phyloP scores from a whole-genome alignment of 164 flowering plant species.

The Vitis riparia region DNA sequence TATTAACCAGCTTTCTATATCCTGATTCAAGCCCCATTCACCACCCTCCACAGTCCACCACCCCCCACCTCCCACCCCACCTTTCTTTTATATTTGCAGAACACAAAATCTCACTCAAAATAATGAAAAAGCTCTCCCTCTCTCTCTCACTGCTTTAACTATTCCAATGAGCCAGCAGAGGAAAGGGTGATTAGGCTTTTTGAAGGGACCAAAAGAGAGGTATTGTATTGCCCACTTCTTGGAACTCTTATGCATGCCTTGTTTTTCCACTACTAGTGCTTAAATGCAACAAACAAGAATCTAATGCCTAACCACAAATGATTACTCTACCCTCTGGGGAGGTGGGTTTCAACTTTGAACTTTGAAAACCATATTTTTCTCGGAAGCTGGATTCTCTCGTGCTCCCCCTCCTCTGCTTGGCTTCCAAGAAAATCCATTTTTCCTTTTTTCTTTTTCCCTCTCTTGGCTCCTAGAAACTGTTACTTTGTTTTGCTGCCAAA shows the following conservation, averaged over 20 bases:
- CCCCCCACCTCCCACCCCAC: not conserved
- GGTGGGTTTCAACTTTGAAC: no score
- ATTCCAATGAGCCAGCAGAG: slow-evolving; percentile 11
- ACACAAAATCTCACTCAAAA: slow-evolving; percentile 4
- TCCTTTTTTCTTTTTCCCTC: no score
- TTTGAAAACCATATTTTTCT: no score
- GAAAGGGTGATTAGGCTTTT: slow-evolving; percentile 17
- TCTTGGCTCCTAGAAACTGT: not conserved
- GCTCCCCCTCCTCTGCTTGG: not conserved
- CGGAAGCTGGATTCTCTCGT: no score
- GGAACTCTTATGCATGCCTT: slow-evolving; percentile 29
- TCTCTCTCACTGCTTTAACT: slow-evolving; percentile 5
- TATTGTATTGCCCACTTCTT: slow-evolving; percentile 25
- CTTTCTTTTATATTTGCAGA: not conserved
- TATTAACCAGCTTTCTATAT: slow-evolving; percentile 30
- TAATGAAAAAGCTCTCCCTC: slow-evolving; percentile 10
- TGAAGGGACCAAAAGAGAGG: slow-evolving; percentile 10
- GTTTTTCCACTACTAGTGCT: slow-evolving; percentile 6
- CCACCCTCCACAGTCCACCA: not conserved
- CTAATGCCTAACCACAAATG: slow-evolving; percentile 6
- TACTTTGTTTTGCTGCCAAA: not conserved
- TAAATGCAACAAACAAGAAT: slow-evolving; percentile 16
- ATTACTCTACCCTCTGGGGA: slow-evolving; percentile 8
- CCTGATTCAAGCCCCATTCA: slow-evolving; percentile 19
- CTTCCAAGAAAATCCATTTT: not conserved